phyloP scores from a whole-genome alignment of 2,329 filamentous ascomycete species.

The Neocatenulostroma microsporum region DNA sequence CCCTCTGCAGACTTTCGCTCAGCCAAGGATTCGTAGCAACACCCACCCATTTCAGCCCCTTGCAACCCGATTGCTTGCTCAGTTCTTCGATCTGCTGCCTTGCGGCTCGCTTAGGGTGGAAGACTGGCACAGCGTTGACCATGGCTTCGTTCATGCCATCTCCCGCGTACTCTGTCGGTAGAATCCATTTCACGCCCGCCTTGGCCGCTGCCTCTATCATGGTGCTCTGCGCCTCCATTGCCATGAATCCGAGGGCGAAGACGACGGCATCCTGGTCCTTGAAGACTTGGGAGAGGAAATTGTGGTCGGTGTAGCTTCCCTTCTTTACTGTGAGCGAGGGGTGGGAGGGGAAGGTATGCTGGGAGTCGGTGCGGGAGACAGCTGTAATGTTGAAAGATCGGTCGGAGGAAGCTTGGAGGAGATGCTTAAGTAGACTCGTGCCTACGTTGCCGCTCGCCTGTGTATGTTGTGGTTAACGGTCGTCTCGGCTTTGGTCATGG shows the following conservation, averaged over 20 bases:
- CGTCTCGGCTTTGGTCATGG: too few relatives aligned
- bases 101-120: conserved; percentile 11
- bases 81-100: conserved; percentile 19
- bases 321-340: conserved; percentile 20
- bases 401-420: conserved; percentile 24
- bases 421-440: conserved; percentile 24
- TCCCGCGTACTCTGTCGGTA: conserved; percentile 29
- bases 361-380: conserved; percentile 31
- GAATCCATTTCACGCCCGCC: conserved; percentile 29
- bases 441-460: conserved; percentile 28
- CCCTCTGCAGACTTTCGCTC: conserved; percentile 38
- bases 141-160: conserved; percentile 18
- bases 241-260: conserved; percentile 24
- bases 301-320: conserved; percentile 20
- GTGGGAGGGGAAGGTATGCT: conserved; percentile 31
- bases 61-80: conserved; percentile 17
- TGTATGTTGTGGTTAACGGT: too few relatives aligned
- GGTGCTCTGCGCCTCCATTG: conserved; percentile 20
- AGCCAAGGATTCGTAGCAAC: conserved; percentile 18
- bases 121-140: conserved; percentile 14
- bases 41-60: conserved; percentile 34
- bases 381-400: conserved; percentile 29
- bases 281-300: conserved; percentile 18
- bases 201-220: conserved; percentile 29
- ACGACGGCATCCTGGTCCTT: conserved; percentile 25